Conservation (phyloP, 306 rosid genomes). For the Quercus berberidifolia region DNA sequence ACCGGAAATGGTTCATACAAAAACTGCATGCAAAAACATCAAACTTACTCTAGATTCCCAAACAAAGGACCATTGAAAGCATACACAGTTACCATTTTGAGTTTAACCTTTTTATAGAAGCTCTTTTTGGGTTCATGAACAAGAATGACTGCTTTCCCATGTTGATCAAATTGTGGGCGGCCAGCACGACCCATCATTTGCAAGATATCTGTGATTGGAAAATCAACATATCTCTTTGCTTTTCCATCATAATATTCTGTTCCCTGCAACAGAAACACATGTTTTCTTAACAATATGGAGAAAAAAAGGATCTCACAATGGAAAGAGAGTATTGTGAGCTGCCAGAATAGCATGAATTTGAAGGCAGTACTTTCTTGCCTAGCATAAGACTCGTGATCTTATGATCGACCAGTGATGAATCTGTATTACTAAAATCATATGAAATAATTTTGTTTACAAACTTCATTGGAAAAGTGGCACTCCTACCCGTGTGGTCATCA, state of each 20-base stretch:
- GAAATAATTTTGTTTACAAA: too few species aligned
- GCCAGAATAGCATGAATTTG: not conserved
- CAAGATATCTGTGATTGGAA: conserved; percentile 95
- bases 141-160: conserved; percentile 98
- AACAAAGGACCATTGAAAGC: conserved; percentile 4
- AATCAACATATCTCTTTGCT: conserved; percentile 87
- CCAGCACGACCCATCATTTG: conserved; percentile 99
- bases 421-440: too few species aligned
- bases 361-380: not conserved
- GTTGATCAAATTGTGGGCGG: conserved; percentile 96
- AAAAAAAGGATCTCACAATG: not conserved
- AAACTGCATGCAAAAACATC: conserved; percentile 58
- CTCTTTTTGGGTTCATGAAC: conserved; percentile 99
- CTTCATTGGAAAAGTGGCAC: too few species aligned
- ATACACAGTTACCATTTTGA: conserved; percentile 17
- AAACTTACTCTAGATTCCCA: conserved; percentile 22
- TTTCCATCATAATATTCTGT: conserved; percentile 92
- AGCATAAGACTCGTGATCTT: not conserved
- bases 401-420: not conserved
- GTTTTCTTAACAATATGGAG: not conserved
- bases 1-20: conserved; percentile 97
- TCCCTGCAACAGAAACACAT: conserved; percentile 54
- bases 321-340: not conserved
- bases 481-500: too few species aligned
- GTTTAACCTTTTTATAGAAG: conserved; percentile 85